Evolutionary conservation across 2,329 filamentous ascomycete genomes (phyloP), one percentile per base, ranked within the genome.

Genomic region (Pseudogymnoascus destructans): DNA sequence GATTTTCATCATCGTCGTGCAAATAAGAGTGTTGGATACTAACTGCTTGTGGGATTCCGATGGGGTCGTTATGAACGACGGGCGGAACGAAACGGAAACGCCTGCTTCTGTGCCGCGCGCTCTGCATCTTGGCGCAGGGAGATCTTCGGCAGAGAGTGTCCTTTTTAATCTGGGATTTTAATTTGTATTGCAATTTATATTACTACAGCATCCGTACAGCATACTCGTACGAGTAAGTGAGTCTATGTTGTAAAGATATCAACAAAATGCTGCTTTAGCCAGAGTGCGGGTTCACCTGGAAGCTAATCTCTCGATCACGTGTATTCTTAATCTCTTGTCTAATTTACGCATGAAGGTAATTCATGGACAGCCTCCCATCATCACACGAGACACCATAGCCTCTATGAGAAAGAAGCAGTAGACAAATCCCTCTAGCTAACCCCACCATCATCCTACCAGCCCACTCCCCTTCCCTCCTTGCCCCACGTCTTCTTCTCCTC

Each of bases 21-120:
- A 55, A 55, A 55, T 55, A 55, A 55, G 49, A 32, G 49, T 55
- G 49, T 33, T 55, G 23, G 10, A 55, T 55, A 55, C 38, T 40
- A 40, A 46, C 38, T 23, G 5, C 11, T 46, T 46, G 38, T 46
- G 38, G 38, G 38, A 5, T 46, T 46, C 38, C 19, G 38, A 25
- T 19, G 36, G 15, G 32, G 32, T n/a, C 11, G 38, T 46, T n/a
- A 23, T n/a, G 23, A 46, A 46, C 38, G 38, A 46, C 38, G 38
- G 38, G 38, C 38, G 38, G 19, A 46, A 25, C 19, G 38, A 46
- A 23, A 46, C 38, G 19, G 38, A 46, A n/a, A 11, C 19, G 38
- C 38, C 10, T 42, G 38, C 9, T 23, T 19, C 4, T 46, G 19
- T 46, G 38, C 38, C 19, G 38, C 19, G 17, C 8, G 19, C 38